Percentiles rank a stretch among this genome's conserved stretches.
phyloP scores from a whole-genome alignment of 179 eudicot species.

The Carnegiea gigantea region DNA sequence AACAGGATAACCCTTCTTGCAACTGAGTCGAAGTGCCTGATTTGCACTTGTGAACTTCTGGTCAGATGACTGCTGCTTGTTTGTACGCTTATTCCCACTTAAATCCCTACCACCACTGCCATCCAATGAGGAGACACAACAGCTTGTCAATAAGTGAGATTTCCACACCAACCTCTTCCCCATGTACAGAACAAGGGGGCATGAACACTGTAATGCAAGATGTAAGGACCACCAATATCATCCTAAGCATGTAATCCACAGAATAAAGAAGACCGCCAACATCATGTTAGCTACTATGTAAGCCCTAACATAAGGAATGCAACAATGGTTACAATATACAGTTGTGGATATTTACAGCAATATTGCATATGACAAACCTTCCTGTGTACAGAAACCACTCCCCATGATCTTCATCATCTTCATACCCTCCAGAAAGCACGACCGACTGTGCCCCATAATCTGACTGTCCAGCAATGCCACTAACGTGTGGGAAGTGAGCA shows the following conservation, averaged over 20 bases:
- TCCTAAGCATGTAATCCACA: not conserved
- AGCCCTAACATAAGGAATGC: too few relatives aligned
- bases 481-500: constrained; percentile 86
- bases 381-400: constrained; percentile 98
- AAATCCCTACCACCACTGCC: constrained; percentile 91
- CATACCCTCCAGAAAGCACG: constrained; percentile 88
- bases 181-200: not conserved
- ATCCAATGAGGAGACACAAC: constrained; percentile 13
- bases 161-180: not conserved
- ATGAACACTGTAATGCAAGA: not conserved
- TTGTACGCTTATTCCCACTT: constrained; percentile 86
- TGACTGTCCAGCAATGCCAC: constrained; percentile 81
- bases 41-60: constrained; percentile 62
- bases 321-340: not conserved
- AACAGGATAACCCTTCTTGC: constrained; percentile 80
- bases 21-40: constrained; percentile 73
- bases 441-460: constrained; percentile 82
- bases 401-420: constrained; percentile 87
- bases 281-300: not conserved
- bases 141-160: constrained; percentile 5
- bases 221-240: not conserved
- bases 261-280: not conserved
- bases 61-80: constrained; percentile 71
- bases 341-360: not conserved
- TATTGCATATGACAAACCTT: constrained; percentile 43